Conservation (phyloP, 2,329 filamentous ascomycete genomes). For the Paracorniculantispora psalliotae region DNA sequence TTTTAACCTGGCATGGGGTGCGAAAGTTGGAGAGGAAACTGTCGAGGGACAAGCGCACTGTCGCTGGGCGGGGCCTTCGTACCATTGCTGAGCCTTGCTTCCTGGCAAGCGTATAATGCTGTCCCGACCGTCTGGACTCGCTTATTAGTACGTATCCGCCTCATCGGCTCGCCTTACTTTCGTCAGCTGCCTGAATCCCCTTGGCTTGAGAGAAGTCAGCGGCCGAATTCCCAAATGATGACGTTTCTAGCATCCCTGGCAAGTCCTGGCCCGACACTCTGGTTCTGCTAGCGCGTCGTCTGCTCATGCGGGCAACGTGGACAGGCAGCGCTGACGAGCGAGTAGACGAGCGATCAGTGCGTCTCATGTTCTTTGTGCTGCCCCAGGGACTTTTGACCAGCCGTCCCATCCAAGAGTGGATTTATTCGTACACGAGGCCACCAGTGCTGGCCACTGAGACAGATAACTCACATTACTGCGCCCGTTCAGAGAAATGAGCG, state of each 20-base stretch:
- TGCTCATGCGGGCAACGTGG: background rate
- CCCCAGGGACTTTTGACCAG: background rate
- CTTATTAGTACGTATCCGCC: background rate
- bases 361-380: background rate
- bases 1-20: background rate
- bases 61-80: constrained; percentile 1
- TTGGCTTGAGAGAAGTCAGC: background rate
- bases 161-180: background rate
- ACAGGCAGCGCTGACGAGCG: background rate
- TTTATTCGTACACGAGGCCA: background rate
- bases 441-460: background rate
- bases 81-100: background rate
- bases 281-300: constrained; percentile 2
- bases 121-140: background rate
- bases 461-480: background rate
- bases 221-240: background rate
- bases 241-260: background rate
- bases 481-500: background rate
- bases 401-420: background rate
- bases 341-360: constrained; percentile 1
- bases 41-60: background rate
- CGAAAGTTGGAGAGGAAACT: background rate
- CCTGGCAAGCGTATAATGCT: background rate
- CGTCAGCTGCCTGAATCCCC: background rate
- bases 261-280: background rate